phyloP scores from a whole-genome alignment of 371 early-diverging fungal genomes.

The Mortierella sp. region DNA sequence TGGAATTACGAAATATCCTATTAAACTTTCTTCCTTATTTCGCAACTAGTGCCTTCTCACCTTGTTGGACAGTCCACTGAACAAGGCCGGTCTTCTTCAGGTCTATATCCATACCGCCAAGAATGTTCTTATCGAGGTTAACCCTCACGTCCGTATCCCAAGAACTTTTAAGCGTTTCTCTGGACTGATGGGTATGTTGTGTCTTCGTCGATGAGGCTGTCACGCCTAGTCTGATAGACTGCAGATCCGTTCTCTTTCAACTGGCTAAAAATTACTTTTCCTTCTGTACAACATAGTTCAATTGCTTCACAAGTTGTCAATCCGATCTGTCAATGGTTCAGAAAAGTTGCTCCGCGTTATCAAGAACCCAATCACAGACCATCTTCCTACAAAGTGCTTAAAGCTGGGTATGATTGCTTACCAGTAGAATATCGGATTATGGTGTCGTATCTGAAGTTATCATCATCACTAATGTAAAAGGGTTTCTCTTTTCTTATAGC shows the following conservation, averaged over 20 bases:
- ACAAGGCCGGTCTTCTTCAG: constrained; percentile 96
- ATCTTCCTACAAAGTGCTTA: constrained; percentile 91
- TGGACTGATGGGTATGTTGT: constrained; percentile 87
- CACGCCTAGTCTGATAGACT: not conserved
- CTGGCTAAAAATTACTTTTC: not conserved
- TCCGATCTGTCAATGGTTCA: constrained; percentile 91
- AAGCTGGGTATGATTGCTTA: constrained; percentile 75
- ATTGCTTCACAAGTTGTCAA: constrained; percentile 96
- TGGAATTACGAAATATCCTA: no score
- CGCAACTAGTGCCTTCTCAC: constrained; percentile 90
- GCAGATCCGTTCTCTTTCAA: not conserved
- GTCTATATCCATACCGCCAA: constrained; percentile 96
- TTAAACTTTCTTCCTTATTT: not conserved
- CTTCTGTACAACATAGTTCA: constrained; percentile 76
- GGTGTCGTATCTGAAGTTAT: not conserved
- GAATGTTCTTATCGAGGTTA: constrained; percentile 97
- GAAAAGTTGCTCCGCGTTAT: constrained; percentile 96
- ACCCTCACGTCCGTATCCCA: constrained; percentile 97
- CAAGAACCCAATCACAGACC: constrained; percentile 95
- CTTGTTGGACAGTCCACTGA: constrained; percentile 96
- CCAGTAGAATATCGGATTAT: not conserved
- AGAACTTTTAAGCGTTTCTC: constrained; percentile 98
- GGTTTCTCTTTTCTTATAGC: constrained; percentile 59
- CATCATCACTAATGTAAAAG: no score
- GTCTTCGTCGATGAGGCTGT: not conserved